Conservation (phyloP, 78 protist genomes). For the Dictyostelium brefeldianum region DNA sequence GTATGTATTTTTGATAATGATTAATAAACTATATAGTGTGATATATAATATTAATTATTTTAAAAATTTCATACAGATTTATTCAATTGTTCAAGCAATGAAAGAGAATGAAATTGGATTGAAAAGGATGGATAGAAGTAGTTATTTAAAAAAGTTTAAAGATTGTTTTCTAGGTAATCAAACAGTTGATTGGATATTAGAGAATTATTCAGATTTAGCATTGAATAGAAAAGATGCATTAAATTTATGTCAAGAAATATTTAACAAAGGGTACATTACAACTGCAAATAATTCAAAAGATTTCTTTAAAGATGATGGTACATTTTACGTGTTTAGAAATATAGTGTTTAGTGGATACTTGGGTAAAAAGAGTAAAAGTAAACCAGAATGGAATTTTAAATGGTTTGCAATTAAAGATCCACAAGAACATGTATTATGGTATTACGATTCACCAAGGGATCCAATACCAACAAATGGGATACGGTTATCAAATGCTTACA, state of each 20-base stretch:
- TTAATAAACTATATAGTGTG: background rate
- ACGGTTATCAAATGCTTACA: conserved; percentile 37
- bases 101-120: conserved; percentile 37
- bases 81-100: conserved; percentile 47
- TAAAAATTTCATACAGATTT: conserved; percentile 7
- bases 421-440: conserved; percentile 58
- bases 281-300: conserved; percentile 49
- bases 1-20: background rate
- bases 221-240: conserved; percentile 41
- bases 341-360: conserved; percentile 56
- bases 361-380: conserved; percentile 51
- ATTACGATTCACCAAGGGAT: conserved; percentile 55
- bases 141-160: conserved; percentile 57
- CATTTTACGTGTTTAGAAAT: conserved; percentile 74
- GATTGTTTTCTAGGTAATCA: conserved; percentile 67
- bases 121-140: conserved; percentile 50
- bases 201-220: conserved; percentile 20
- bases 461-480: conserved; percentile 38
- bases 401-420: conserved; percentile 60
- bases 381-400: conserved; percentile 41
- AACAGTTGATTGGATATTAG: conserved; percentile 37
- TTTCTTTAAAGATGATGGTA: conserved; percentile 50
- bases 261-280: conserved; percentile 40
- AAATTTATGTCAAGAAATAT: conserved; percentile 52
- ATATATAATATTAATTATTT: background rate